Base-by-base conservation (phyloP, 495 filamentous ascomycete species). In the Penicillium antarcticum region DNA sequence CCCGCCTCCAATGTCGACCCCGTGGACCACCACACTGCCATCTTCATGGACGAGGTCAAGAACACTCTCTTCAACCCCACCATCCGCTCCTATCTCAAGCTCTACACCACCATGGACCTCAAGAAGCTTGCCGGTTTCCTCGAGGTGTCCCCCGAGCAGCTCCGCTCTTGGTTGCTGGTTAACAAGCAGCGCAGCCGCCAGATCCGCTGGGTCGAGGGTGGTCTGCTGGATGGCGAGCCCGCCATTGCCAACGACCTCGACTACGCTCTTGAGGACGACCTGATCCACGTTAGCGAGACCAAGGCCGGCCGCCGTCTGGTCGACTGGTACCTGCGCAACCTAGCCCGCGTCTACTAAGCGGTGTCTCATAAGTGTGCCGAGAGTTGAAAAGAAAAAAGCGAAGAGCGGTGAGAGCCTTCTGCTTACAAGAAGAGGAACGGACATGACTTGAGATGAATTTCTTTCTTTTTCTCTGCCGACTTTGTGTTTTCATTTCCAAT, bases 11-110 rank as follows among this genome's bases (percentile, higher is more conserved):
- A 98, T 78, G 76, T 97, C 64, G 94, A 98, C 73, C 95, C 94
- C 53, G 85, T 96, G 60, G 91, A 98, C 70, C 94, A 98, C 78
- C 95, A 98, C 70, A 84, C 94, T 58, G 78, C 85, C 62, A 87
- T 97, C 75, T 98, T 98, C 79, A 97, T 98, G 92, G 90, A 96
- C 53, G 94, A 97, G 78, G 91, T 98, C 65, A 95, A 94, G 84
- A 96, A 96, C 81, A 97, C 96, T 75, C 86, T 86, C 76, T 85
- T 77, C 67, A 89, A 87, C 67, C 94, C 94, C 34, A 96, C 91
- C 33, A 82, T 98, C 62, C 95, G 92, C 76, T 96, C 92, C 46
- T 98, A 97, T 79, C 83, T 98, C 51, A 94, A 95, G 68, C 90
- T 98, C 48, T 98, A 98, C 80, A 97, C 95, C 35, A 98, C 95